Evolutionary conservation across 1,139 yeast species (phyloP).

Genomic region (Blastobotrys malaysiensis): DNA sequence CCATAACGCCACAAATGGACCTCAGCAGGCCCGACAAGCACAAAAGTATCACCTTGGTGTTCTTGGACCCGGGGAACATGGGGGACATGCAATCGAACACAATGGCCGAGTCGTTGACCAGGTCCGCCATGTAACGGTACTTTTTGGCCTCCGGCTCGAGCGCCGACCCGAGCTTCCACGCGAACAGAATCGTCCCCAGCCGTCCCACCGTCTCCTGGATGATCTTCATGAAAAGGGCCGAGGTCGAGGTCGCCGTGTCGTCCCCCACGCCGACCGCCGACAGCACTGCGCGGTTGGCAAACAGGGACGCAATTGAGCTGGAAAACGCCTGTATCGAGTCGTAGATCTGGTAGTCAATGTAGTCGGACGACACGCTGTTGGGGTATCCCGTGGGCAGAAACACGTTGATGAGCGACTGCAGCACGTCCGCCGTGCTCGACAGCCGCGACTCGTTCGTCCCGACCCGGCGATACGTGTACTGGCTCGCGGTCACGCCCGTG

Average conservation of each 20-base stretch:
- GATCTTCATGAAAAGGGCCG: constrained; percentile 36
- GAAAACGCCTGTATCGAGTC: constrained; percentile 38
- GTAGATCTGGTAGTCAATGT: constrained; percentile 34
- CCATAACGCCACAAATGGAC: constrained; percentile 37
- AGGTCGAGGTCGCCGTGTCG: constrained; percentile 34
- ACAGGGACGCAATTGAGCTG: constrained; percentile 33
- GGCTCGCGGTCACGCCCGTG: constrained; percentile 14
- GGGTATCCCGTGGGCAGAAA: constrained; percentile 39
- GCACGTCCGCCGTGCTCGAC: constrained; percentile 9
- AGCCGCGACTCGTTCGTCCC: constrained; percentile 3
- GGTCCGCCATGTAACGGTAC: constrained; percentile 35
- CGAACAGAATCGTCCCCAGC: constrained; percentile 35
- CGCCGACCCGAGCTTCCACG: constrained; percentile 35
- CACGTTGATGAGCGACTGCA: constrained; percentile 27
- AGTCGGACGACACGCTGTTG: constrained; percentile 32
- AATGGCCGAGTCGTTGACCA: constrained; percentile 35
- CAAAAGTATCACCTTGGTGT: constrained; percentile 25
- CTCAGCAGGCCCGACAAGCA: constrained; percentile 34
- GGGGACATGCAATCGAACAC: constrained; percentile 36
- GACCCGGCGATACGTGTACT: constrained; percentile 2
- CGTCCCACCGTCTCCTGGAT: constrained; percentile 37
- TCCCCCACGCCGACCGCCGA: constrained; percentile 39
- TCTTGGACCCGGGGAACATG: constrained; percentile 25
- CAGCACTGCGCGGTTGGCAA: constrained; percentile 36
- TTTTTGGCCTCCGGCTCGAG: constrained; percentile 38